Evolutionary conservation across 768 basidiomycete genomes (phyloP), one percentile per base, ranked within the genome.

Genomic region (Paxillus ammoniavirescens): DNA sequence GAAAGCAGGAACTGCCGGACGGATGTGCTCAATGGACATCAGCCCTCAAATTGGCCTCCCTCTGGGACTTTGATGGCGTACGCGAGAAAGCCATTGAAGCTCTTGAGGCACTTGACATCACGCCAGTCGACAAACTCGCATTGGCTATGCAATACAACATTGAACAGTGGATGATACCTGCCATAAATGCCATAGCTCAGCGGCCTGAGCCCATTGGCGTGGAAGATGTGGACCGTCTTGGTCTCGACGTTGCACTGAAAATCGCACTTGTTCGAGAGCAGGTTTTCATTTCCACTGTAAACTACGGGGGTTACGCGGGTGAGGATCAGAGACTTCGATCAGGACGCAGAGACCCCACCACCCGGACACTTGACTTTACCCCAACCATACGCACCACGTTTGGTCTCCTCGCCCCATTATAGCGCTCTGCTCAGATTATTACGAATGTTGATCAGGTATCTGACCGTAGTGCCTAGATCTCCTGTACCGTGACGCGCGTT

Each of bases 21-120:
- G 55, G 46, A 8, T 35, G 40, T 47, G 58, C 61, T 10, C 66
- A 73, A 47, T 75, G 73, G 75, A 53, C 65, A 8, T 65, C 70
- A 0, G 65, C 71, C 10, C 62, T 76, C 6, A 69, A 71, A 53
- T 64, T 76, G 21, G 60, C 75, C 8, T 67, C 61, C 2, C 67
- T 71, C 53, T 75, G 72, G 72, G 54, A 58, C 30, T 72, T 77
- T 5, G 49, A 52, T 9, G 30, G 14, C 15, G n/a, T 37, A 28
- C 44, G 46, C 41, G 14, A 28, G 17, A 35, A 15, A 35, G 40
- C 30, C 28, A 33, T 41, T 2, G 21, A 26, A 13, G 23, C 14
- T 28, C 14, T 23, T 31, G 41, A 10, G 4, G 14, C 10, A 9
- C 12, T 54, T 13, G 23, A 38, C 14, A 26, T 40, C 3, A 28